Evolutionary conservation across 1,284 basidiomycete species (phyloP), one percentile per base, ranked within the genome.

Genomic region (Ganoderma meredithae): DNA sequence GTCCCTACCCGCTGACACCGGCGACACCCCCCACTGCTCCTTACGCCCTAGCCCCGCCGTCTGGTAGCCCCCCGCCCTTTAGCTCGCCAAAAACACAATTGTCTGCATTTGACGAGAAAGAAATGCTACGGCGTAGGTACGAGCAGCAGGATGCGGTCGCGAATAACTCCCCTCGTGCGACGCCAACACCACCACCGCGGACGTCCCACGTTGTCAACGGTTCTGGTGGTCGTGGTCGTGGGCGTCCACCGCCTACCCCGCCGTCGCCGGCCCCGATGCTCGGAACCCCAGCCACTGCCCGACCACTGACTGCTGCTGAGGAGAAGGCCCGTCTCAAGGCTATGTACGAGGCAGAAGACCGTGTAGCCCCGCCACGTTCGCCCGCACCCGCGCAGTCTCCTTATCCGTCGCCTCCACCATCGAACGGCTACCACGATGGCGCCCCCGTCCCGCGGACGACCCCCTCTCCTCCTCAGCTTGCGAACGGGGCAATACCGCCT

Each of bases 301-400:
- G 79, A 1, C 80, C 88, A 1, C 76, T 94, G 69, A 90, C 88
- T 4, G 93, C 93, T 5, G 88, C 86, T 0, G 91, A 94, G 74
- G 93, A 95, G 79, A 94, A 94, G 79, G 91, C 91, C 19, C 78
- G 87, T 64, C 77, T 94, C 25, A 83, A 81, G 55, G 89, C 89
- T 1, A 86, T 84, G 76, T 92, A 87, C 71, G 91, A 87, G 40
- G 84, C 84, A 0, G 86, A 89, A 71, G 86, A 83, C 81, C 71
- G 76, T 8, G 73, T 66, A 15, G 52, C 68, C 13, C 65, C 73
- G 5, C 53, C 70, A 19, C 66, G 66, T 0, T 56, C 67, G 17
- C 67, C 65, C 1, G 53, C 60, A 22, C 66, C 65, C 9, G 60
- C 49, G 8, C 67, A 62, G 31, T 65, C 68, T 19, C 71, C 71